Percentiles rank a stretch among this genome's conserved stretches.
phyloP scores from a whole-genome alignment of 768 basidiomycete genomes.

The Mycena albidolilacea region DNA sequence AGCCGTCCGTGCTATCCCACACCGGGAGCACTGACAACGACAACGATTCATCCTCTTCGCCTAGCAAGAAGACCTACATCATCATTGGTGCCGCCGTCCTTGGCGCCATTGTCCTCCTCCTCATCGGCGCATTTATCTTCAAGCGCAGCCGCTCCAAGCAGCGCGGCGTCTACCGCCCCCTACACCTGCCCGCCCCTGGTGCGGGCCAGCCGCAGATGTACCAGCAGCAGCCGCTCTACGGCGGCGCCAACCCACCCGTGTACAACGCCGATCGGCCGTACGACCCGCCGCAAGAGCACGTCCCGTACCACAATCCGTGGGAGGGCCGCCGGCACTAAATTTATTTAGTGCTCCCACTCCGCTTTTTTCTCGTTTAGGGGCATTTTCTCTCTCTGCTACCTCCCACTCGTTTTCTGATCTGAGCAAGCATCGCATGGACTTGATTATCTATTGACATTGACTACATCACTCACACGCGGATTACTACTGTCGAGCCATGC shows the following conservation, averaged over 20 bases:
- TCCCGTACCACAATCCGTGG: constrained; percentile 40
- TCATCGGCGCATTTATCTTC: constrained; percentile 15
- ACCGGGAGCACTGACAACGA: background rate
- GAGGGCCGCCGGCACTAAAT: constrained; percentile 31
- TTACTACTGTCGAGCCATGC: constrained; percentile 17
- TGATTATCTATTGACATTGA: constrained; percentile 4
- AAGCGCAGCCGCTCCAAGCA: constrained; percentile 1
- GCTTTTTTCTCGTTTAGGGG: background rate
- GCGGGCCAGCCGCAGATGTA: constrained; percentile 27
- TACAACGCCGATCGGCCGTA: constrained; percentile 40
- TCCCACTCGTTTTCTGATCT: constrained; percentile 25
- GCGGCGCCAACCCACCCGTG: constrained; percentile 20
- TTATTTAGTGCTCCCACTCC: background rate
- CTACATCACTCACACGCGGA: constrained; percentile 18
- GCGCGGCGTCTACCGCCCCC: constrained; percentile 27
- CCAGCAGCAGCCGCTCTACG: constrained; percentile 19
- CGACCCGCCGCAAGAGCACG: constrained; percentile 38
- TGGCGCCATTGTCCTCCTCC: constrained; percentile 22
- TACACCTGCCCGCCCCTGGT: constrained; percentile 32
- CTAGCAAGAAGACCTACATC: constrained; percentile 22
- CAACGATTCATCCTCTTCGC: background rate
- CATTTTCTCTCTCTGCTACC: constrained; percentile 15
- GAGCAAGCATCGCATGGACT: constrained; percentile 32
- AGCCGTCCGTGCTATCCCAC: constrained; percentile 13
- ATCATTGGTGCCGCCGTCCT: constrained; percentile 31